These are phyloP conservation scores for Lepidium aucheri DNA, from an alignment of 345 rosid genomes.

Conservation along the genomic window DNA sequence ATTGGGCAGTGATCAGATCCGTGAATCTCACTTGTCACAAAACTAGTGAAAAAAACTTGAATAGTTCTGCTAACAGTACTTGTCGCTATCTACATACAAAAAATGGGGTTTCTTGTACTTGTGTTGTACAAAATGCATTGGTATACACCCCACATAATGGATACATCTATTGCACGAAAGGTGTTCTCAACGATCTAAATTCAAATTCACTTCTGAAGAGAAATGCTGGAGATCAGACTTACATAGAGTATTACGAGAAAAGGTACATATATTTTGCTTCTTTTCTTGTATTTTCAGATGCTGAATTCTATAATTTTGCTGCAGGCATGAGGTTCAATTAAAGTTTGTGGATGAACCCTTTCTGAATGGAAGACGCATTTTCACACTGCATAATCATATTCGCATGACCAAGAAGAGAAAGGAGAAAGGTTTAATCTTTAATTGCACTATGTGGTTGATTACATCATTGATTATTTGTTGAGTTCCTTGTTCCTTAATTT, in stretches of 20 bases:
- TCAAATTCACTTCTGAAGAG: constrained; percentile 45
- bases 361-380: constrained; percentile 50
- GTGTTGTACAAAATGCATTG: constrained; percentile 49
- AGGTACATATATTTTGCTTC: constrained; percentile 25
- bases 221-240: constrained; percentile 35
- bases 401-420: constrained; percentile 33
- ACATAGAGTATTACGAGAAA: constrained; percentile 42
- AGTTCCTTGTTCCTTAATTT: background rate
- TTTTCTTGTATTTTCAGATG: background rate
- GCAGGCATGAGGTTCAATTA: constrained; percentile 53
- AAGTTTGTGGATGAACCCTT: constrained; percentile 30
- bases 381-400: constrained; percentile 48
- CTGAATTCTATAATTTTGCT: background rate
- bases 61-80: constrained; percentile 23
- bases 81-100: constrained; percentile 36
- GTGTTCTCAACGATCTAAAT: constrained; percentile 35
- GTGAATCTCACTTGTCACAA: constrained; percentile 20
- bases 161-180: constrained; percentile 43
- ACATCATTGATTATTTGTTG: background rate
- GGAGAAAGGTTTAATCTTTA: constrained; percentile 43
- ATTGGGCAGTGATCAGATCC: constrained; percentile 53
- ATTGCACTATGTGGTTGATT: background rate
- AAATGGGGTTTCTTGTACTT: constrained; percentile 41
- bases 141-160: constrained; percentile 77
- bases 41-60: constrained; percentile 19